A percentile compares a stretch with the other conserved stretches of the same genome.
Evolutionary conservation across 805 yeast genomes (phyloP).

Genomic region (Zygosaccharomyces kombuchaensis): DNA sequence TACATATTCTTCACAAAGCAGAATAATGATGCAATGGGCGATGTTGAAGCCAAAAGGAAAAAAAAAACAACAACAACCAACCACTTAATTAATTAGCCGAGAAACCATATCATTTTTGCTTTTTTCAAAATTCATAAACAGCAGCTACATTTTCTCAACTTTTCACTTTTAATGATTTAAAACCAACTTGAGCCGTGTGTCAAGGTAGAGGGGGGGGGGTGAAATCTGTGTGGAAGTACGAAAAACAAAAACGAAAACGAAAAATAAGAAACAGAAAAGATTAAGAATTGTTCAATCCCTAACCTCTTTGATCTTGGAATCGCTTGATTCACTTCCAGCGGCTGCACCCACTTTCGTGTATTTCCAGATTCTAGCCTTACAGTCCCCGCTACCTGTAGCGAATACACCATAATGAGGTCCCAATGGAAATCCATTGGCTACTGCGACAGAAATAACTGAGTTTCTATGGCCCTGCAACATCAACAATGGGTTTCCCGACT

Average conservation of each 20-base stretch:
- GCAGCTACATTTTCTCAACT: background rate
- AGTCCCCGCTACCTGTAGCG: conserved; percentile 97
- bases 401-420: conserved; percentile 65
- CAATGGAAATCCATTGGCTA: conserved; percentile 68
- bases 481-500: conserved; percentile 83
- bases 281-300: conserved; percentile 10
- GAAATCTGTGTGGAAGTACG: background rate
- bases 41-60: background rate
- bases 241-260: background rate
- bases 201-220: background rate
- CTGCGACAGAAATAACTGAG: conserved; percentile 91
- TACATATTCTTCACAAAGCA: conserved; percentile 2
- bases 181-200: background rate
- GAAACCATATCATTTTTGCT: background rate
- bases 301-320: conserved; percentile 19
- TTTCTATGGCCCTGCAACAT: conserved; percentile 97
- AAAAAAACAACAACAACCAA: background rate
- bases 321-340: conserved; percentile 6
- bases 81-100: conserved; percentile 3
- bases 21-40: conserved; percentile 2
- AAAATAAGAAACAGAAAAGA: background rate
- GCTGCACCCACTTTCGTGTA: conserved; percentile 42
- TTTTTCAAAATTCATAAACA: background rate
- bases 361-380: conserved; percentile 95
- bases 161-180: conserved; percentile 1